These are phyloP conservation scores for Ogataea corticis DNA, from an alignment of 805 yeast genomes.

Conservation along the genomic window DNA sequence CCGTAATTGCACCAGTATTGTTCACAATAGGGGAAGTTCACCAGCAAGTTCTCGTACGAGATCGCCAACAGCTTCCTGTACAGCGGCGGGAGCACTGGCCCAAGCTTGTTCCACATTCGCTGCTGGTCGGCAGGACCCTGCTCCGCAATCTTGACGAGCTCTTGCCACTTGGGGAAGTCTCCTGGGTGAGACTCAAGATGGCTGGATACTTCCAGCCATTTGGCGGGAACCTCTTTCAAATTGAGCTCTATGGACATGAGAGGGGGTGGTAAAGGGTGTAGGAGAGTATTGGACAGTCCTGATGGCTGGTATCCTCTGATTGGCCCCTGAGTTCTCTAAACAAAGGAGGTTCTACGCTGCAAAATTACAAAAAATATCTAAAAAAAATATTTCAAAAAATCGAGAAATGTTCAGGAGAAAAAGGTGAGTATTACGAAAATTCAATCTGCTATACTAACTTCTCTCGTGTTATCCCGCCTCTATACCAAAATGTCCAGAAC, in stretches of 20 bases:
- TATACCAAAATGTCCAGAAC: conserved; percentile 26
- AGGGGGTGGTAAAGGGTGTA: too few relatives aligned
- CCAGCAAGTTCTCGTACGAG: conserved; percentile 44
- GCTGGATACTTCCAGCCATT: conserved; percentile 36
- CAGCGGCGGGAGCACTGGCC: conserved; percentile 7
- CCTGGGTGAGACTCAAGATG: conserved; percentile 36
- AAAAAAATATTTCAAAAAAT: neutral
- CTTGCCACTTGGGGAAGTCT: conserved; percentile 39
- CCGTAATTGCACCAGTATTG: conserved; percentile 63
- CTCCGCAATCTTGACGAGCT: conserved; percentile 38
- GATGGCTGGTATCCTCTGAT: neutral
- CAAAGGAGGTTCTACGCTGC: neutral
- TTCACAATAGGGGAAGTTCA: conserved; percentile 49
- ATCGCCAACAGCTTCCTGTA: conserved; percentile 38
- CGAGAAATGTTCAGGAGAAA: neutral
- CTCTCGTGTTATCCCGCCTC: too few relatives aligned
- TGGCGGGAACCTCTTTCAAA: conserved; percentile 21
- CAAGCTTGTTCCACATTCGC: conserved; percentile 5
- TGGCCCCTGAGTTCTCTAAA: neutral
- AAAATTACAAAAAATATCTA: neutral
- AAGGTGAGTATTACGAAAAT: neutral
- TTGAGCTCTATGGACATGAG: conserved; percentile 13
- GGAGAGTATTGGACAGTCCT: neutral
- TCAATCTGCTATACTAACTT: too few relatives aligned
- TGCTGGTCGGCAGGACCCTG: conserved; percentile 14